Percentiles rank a stretch among this genome's conserved stretches.
Evolutionary conservation across 352 stramenopile species (phyloP).

Genomic region (Globisporangium takayamanum): DNA sequence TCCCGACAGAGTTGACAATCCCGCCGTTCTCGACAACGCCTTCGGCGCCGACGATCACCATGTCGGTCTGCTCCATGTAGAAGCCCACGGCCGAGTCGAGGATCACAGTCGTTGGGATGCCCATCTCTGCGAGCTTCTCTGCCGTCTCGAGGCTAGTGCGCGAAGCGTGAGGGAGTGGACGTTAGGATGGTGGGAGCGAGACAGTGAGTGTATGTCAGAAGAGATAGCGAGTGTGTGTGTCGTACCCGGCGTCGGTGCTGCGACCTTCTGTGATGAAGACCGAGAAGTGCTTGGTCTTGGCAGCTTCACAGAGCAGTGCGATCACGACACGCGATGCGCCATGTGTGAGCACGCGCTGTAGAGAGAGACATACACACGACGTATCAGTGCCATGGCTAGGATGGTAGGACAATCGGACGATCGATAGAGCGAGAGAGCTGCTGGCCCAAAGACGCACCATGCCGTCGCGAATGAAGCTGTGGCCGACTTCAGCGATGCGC

Average conservation of each 20-base stretch:
- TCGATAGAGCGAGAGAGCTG: background rate
- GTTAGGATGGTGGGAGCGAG: background rate
- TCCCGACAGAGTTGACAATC: constrained; percentile 97
- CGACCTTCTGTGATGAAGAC: constrained; percentile 92
- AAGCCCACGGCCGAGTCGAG: constrained; percentile 94
- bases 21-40: constrained; percentile 97
- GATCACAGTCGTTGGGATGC: constrained; percentile 94
- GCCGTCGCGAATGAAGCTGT: constrained; percentile 94
- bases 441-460: constrained; percentile 36
- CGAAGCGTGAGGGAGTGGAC: background rate
- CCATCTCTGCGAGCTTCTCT: constrained; percentile 68
- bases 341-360: constrained; percentile 90
- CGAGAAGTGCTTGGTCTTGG: constrained; percentile 91
- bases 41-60: constrained; percentile 95
- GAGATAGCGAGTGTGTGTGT: no score
- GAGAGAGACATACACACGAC: background rate
- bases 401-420: background rate
- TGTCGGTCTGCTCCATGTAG: constrained; percentile 94
- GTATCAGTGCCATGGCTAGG: no score
- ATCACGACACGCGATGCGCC: constrained; percentile 91
- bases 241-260: constrained; percentile 77
- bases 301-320: constrained; percentile 85
- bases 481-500: constrained; percentile 89
- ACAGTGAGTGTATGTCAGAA: background rate
- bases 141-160: constrained; percentile 54